Percentiles rank a stretch among this genome's conserved stretches.
Conservation (phyloP, 176 grass and related monocot species). For the Canna indica region DNA sequence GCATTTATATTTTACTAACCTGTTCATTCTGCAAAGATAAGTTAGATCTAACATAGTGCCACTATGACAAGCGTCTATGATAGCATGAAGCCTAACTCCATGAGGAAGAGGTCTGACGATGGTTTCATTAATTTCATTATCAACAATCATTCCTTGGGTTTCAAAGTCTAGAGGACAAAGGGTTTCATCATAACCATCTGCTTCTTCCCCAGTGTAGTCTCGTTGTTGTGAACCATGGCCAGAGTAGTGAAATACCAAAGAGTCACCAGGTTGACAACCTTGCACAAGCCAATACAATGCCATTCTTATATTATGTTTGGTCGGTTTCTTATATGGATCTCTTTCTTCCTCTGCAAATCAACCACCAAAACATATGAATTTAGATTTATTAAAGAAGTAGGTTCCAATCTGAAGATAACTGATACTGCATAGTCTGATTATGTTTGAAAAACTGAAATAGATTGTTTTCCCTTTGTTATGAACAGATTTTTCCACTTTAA, state of each 20-base stretch:
- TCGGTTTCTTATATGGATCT: conserved; percentile 79
- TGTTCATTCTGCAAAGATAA: conserved; percentile 88
- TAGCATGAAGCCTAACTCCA: conserved; percentile 87
- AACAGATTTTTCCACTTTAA: not conserved
- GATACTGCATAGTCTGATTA: not conserved
- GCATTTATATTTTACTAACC: conserved; percentile 22
- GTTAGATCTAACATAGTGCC: conserved; percentile 88
- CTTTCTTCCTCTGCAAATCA: conserved; percentile 87
- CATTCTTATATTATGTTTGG: conserved; percentile 83
- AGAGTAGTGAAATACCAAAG: conserved; percentile 96
- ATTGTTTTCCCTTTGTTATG: not conserved
- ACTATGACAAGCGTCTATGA: conserved; percentile 95
- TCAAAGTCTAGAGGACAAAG: conserved; percentile 93
- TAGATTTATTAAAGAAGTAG: not conserved
- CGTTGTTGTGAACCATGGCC: conserved; percentile 86
- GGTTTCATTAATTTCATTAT: conserved; percentile 75
- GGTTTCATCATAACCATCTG: conserved; percentile 82
- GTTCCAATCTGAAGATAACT: not conserved
- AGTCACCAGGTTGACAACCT: conserved; percentile 88
- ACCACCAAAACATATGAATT: not conserved
- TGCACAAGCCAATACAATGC: conserved; percentile 92
- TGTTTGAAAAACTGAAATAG: not conserved
- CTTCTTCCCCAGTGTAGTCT: conserved; percentile 68
- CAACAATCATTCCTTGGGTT: conserved; percentile 93
- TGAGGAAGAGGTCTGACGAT: conserved; percentile 67